Percentiles rank a stretch among this genome's conserved stretches.
phyloP scores from a whole-genome alignment of 768 basidiomycete genomes.

The Podaxis sp. region DNA sequence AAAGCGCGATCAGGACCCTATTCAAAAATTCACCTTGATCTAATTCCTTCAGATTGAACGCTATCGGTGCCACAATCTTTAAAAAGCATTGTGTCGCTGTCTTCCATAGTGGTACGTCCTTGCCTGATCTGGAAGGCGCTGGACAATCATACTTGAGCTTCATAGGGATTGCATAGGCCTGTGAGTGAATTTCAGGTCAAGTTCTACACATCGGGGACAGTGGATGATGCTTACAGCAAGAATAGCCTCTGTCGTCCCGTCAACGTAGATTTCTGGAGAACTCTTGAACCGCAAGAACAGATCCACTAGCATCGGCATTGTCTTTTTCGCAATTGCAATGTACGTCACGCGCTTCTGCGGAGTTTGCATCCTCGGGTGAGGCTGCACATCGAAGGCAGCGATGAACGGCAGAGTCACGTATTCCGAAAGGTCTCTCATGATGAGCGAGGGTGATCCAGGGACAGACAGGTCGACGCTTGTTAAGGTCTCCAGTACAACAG shows the following conservation, averaged over 20 bases:
- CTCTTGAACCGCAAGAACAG: conserved; percentile 69
- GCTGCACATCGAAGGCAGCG: conserved; percentile 64
- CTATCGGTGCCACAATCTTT: conserved; percentile 67
- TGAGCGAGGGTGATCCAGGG: conserved; percentile 61
- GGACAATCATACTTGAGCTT: conserved; percentile 96
- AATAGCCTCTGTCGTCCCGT: conserved; percentile 84
- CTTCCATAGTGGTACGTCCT: conserved; percentile 91
- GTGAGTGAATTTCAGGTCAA: background rate
- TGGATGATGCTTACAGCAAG: conserved; percentile 55
- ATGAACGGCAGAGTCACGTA: conserved; percentile 86
- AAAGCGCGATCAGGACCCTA: background rate
- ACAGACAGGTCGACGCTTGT: conserved; percentile 63
- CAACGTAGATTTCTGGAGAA: conserved; percentile 59
- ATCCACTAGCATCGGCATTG: conserved; percentile 82
- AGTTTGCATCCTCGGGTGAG: conserved; percentile 37
- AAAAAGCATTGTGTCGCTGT: conserved; percentile 85
- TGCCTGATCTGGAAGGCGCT: conserved; percentile 80
- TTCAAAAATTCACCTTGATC: conserved; percentile 40
- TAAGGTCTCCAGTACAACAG: conserved; percentile 70
- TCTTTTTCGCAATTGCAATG: conserved; percentile 84
- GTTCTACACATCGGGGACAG: background rate
- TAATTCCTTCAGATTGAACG: conserved; percentile 47
- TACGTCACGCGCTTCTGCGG: conserved; percentile 77
- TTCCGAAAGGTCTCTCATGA: conserved; percentile 84
- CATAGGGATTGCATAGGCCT: conserved; percentile 90